phyloP scores from a whole-genome alignment of 78 protist species.

The Planoprotostelium fungivorum region DNA sequence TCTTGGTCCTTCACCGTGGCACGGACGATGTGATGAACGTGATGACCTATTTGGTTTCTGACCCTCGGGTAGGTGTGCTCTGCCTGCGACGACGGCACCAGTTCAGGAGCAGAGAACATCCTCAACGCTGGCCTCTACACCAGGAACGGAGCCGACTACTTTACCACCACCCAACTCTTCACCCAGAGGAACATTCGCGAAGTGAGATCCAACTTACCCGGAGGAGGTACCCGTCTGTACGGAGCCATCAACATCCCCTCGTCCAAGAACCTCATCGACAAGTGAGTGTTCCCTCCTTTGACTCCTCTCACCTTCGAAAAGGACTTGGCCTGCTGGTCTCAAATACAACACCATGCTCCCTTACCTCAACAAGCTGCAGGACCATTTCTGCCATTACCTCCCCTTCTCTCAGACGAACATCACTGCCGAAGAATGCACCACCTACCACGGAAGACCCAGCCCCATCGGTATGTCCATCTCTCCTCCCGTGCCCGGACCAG shows the following conservation, averaged over 20 bases:
- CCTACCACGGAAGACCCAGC: too few species aligned
- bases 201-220: neutral
- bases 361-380: too few species aligned
- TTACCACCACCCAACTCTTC: neutral
- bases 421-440: too few species aligned
- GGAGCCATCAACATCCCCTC: neutral
- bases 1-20: neutral
- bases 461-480: too few species aligned
- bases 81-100: neutral
- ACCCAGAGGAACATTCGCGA: neutral
- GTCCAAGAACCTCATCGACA: neutral
- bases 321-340: too few species aligned
- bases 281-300: neutral
- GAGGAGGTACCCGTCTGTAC: neutral
- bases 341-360: too few species aligned
- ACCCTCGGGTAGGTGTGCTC: neutral
- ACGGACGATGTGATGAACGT: neutral
- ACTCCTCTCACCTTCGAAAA: neutral
- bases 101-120: neutral
- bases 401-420: too few species aligned
- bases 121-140: neutral
- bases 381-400: too few species aligned
- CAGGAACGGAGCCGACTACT: neutral
- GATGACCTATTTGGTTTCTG: neutral
- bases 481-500: too few species aligned